A percentile compares a stretch with the other conserved stretches of the same genome.
Conservation (phyloP, 441 rosid species). For the Syzygium syzygioides region DNA sequence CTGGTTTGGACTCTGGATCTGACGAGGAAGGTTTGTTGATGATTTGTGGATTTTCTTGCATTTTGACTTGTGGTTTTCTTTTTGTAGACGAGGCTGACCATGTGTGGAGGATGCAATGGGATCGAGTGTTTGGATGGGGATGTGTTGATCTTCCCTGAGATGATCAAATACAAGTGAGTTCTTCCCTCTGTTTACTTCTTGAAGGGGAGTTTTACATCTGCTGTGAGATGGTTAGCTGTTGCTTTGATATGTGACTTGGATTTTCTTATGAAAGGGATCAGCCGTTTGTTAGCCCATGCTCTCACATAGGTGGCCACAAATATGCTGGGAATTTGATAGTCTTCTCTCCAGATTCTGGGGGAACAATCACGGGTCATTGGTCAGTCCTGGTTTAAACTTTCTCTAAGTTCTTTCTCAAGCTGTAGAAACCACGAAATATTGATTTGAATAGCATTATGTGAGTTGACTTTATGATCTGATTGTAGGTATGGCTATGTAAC, state of each 20-base stretch:
- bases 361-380: slow-evolving; percentile 78
- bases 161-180: slow-evolving; percentile 83
- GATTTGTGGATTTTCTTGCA: neutral
- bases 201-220: neutral
- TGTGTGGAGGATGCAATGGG: slow-evolving; percentile 62
- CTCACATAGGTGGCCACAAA: slow-evolving; percentile 96
- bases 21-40: neutral
- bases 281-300: slow-evolving; percentile 63
- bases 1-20: neutral
- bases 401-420: neutral
- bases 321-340: slow-evolving; percentile 90
- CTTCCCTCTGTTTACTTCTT: neutral
- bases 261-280: slow-evolving; percentile 12
- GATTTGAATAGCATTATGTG: neutral
- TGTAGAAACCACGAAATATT: neutral
- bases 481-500: slow-evolving; percentile 95
- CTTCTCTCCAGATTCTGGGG: slow-evolving; percentile 56
- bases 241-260: neutral
- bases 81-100: slow-evolving; percentile 53
- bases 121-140: slow-evolving; percentile 51
- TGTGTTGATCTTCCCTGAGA: slow-evolving; percentile 84
- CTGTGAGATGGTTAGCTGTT: neutral
- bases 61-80: neutral
- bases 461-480: neutral
- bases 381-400: slow-evolving; percentile 16